phyloP scores from a whole-genome alignment of 148 eudicot genomes.

The Chenopodium album region DNA sequence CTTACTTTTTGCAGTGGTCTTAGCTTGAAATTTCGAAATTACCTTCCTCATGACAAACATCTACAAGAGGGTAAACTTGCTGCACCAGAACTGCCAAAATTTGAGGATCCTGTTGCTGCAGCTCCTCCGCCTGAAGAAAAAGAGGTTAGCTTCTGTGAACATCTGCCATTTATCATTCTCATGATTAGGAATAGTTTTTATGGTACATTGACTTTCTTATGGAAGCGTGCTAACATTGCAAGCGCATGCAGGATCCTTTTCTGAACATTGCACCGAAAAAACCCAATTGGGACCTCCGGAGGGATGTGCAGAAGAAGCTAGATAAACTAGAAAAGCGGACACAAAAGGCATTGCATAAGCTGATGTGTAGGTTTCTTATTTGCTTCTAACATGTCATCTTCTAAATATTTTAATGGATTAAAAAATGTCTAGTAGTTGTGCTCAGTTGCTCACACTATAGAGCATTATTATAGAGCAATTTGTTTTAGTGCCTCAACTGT shows the following conservation, averaged over 20 bases:
- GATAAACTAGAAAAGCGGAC: slow-evolving; percentile 91
- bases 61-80: slow-evolving; percentile 92
- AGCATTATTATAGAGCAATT: neutral
- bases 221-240: neutral
- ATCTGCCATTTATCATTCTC: neutral
- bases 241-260: slow-evolving; percentile 73
- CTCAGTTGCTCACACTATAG: neutral
- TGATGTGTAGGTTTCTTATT: slow-evolving; percentile 55
- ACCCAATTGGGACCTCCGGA: slow-evolving; percentile 94
- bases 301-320: slow-evolving; percentile 93
- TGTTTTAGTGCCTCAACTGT: neutral
- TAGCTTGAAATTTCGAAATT: slow-evolving; percentile 86
- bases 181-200: slow-evolving; percentile 8
- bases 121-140: slow-evolving; percentile 68
- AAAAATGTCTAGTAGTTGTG: neutral
- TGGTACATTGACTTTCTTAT: neutral
- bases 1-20: slow-evolving; percentile 40
- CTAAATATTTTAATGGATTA: neutral
- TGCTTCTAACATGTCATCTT: neutral
- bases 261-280: slow-evolving; percentile 97
- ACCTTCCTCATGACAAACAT: slow-evolving; percentile 96
- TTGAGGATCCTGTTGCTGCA: slow-evolving; percentile 80
- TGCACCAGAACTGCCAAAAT: slow-evolving; percentile 82
- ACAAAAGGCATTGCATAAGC: slow-evolving; percentile 77
- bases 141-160: slow-evolving; percentile 51